A percentile compares a stretch with the other conserved stretches of the same genome.
Evolutionary conservation across 768 basidiomycete species (phyloP).

Genomic region (Gymnopilus junonius): DNA sequence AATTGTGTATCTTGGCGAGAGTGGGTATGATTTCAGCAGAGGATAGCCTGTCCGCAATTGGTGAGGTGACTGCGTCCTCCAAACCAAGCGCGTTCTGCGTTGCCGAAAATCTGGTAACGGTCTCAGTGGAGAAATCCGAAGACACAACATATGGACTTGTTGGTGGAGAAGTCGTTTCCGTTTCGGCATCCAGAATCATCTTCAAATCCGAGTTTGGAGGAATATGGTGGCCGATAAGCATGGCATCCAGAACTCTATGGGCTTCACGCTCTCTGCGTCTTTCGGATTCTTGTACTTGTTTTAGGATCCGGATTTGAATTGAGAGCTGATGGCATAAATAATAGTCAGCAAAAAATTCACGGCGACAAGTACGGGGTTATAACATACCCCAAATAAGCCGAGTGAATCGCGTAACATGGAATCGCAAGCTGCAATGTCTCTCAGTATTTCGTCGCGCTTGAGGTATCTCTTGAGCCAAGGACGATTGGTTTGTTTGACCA

Average conservation of each 20-base stretch:
- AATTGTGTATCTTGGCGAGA: conserved; percentile 27
- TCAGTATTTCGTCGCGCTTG: conserved; percentile 68
- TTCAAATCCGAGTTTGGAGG: conserved; percentile 9
- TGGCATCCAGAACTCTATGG: conserved; percentile 36
- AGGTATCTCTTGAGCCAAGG: conserved; percentile 83
- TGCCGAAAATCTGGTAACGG: conserved; percentile 21
- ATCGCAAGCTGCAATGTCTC: conserved; percentile 56
- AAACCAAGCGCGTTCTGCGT: conserved; percentile 25
- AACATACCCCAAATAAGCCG: conserved; percentile 55
- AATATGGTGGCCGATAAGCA: conserved; percentile 13
- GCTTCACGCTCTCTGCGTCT: conserved; percentile 44
- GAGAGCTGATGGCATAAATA: conserved; percentile 26
- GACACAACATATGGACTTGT: conserved; percentile 5
- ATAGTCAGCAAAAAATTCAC: not conserved
- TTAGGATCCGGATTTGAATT: conserved; percentile 52
- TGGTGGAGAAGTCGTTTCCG: conserved; percentile 9
- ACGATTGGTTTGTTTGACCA: conserved; percentile 61
- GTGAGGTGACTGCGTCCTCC: conserved; percentile 13
- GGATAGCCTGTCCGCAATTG: conserved; percentile 1
- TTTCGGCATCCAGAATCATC: conserved; percentile 12
- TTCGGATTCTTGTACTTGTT: conserved; percentile 51
- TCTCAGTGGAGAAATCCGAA: conserved; percentile 14
- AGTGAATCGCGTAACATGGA: conserved; percentile 60
- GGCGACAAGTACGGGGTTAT: not conserved
- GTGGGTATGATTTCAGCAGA: conserved; percentile 23